Evolutionary conservation across 768 basidiomycete species (phyloP), one percentile per base, ranked within the genome.

Genomic region (Xerocomellus chrysenteron): DNA sequence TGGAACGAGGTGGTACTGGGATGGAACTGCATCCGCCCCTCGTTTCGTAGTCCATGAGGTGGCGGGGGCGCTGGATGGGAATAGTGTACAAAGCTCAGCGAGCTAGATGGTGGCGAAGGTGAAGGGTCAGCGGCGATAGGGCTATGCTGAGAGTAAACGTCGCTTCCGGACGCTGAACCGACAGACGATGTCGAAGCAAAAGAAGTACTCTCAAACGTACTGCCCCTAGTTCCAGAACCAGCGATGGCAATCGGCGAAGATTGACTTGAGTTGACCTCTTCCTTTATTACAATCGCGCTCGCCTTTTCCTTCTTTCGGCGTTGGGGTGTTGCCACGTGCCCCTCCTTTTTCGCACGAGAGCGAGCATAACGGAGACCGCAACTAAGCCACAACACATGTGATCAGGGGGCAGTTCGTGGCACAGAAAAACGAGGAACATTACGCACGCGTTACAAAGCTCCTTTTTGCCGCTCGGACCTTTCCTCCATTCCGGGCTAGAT

Each of bases 381-480:
- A 43, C 90, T 92, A 58, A 37, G 61, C 37, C 52, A 66, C 58
- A 57, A 58, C 61, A 54, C 53, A 63, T 61, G 60, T 65, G 49
- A 73, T 36, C 35, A 32, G 60, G 19, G 24, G 53, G 52, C 53
- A 52, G 55, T 57, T 60, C 47, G 8, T 47, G 54, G 58, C 54
- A 58, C 55, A 49, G 21, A 43, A 28, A 33, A 52, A 60, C 41
- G 58, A 26, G 54, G 52, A 61, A 62, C 61, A 68, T 62, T 60
- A 81, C 89, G 78, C 74, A 93, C 88, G 92, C 92, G 76, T 94
- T 94, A 71, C 92, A 94, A 28, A 94, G 78, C 70, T 94, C 91
- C 74, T 94, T 94, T 72, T 89, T 88, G 28, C 92, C 92, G 65
- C 83, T 91, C 50, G 91, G 90, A 19, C 92, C 92, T 72, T 94